phyloP scores from a whole-genome alignment of 441 rosid genomes.

The Arabidopsis lyrata region DNA sequence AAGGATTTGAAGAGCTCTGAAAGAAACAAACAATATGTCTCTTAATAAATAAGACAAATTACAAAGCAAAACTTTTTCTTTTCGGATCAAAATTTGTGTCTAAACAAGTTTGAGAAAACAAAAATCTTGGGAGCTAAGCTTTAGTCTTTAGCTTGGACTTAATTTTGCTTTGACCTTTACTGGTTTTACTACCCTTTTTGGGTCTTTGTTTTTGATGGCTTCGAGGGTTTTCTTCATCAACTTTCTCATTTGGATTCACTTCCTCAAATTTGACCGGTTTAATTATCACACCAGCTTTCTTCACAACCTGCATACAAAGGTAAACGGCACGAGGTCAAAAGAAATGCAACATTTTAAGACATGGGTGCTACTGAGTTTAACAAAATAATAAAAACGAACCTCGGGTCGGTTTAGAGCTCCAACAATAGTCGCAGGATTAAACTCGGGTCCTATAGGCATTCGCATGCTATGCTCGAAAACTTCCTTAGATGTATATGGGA shows the following conservation, averaged over 20 bases:
- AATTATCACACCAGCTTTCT: conserved; percentile 74
- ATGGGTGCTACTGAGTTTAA: conserved; percentile 10
- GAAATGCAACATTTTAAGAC: not conserved
- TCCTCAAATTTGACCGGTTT: conserved; percentile 77
- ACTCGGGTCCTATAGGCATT: conserved; percentile 92
- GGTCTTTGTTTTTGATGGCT: conserved; percentile 43
- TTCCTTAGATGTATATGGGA: conserved; percentile 81
- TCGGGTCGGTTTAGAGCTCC: conserved; percentile 84
- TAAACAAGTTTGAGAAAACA: conserved; percentile 23
- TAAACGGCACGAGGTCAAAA: conserved; percentile 3
- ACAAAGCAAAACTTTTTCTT: conserved; percentile 13
- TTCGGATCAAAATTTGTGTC: conserved; percentile 23
- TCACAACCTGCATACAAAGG: conserved; percentile 63
- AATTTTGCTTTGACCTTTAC: conserved; percentile 32
- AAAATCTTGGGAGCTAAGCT: not conserved
- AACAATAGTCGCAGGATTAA: conserved; percentile 72
- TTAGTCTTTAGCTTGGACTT: conserved; percentile 33
- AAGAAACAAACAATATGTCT: conserved; percentile 15
- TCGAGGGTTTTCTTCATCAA: conserved; percentile 44
- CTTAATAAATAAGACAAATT: conserved; percentile 20
- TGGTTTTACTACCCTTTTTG: conserved; percentile 39
- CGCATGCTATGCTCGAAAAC: conserved; percentile 84
- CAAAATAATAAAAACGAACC: conserved; percentile 45
- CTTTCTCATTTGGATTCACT: conserved; percentile 60
- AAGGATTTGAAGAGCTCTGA: conserved; percentile 88